Conservation (phyloP, 495 filamentous ascomycete genomes). For the Pyrenula aspistea region DNA sequence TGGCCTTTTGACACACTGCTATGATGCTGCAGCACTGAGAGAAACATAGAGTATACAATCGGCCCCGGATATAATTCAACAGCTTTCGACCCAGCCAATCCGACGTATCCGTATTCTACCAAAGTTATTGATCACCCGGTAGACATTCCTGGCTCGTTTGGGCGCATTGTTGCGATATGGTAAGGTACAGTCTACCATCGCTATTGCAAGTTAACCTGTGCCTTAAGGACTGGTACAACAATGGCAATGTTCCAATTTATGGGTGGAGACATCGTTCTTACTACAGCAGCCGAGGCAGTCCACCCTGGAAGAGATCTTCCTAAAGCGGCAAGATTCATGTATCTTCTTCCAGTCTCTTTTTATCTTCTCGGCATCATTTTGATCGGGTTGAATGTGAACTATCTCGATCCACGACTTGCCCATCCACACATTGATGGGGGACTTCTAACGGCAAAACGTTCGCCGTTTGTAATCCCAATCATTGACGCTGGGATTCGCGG, state of each 20-base stretch:
- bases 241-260: conserved; percentile 30
- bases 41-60: conserved; percentile 5
- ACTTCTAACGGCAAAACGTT: conserved; percentile 7
- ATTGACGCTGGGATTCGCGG: conserved; percentile 8
- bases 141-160: conserved; percentile 10
- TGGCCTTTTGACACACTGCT: neutral
- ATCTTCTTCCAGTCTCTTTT: conserved; percentile 12
- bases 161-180: conserved; percentile 15
- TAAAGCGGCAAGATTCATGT: conserved; percentile 15
- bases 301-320: conserved; percentile 14
- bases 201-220: neutral
- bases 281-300: conserved; percentile 27
- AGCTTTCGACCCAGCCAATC: conserved; percentile 6
- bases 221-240: conserved; percentile 21
- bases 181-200: conserved; percentile 2
- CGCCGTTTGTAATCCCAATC: conserved; percentile 22
- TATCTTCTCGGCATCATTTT: conserved; percentile 17
- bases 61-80: conserved; percentile 11
- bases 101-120: neutral
- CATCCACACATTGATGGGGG: conserved; percentile 10
- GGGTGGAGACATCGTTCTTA: conserved; percentile 29
- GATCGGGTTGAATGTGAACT: conserved; percentile 18
- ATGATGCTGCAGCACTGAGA: neutral
- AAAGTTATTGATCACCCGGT: neutral
- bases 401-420: conserved; percentile 15